Base-by-base conservation (phyloP, 2,329 filamentous ascomycete species). In the Diaporthe sp. region DNA sequence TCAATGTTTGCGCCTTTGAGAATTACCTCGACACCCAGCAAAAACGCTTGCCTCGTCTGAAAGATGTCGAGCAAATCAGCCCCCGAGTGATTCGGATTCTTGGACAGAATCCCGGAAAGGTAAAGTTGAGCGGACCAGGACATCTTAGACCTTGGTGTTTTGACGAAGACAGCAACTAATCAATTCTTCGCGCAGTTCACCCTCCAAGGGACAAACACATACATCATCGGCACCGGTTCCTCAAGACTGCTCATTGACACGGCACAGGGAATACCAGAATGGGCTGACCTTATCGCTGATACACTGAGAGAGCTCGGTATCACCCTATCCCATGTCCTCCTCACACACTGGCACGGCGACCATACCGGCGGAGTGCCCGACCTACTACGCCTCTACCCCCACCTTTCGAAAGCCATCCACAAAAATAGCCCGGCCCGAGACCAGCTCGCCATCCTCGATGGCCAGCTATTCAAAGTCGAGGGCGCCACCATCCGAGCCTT, bases 281-380 rank as follows among this genome's bases (percentile, higher is more conserved):
- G 93, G 93, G 79, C 80, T 0, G 79, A 81, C 0, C 59, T 84
- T 7, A 78, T 88, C 19, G 53, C 75, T 0, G 74, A 73, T 1
- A 82, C n/a, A n/a, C n/a, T n/a, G n/a, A n/a, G n/a, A n/a, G n/a
- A n/a, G n/a, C n/a, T n/a, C n/a, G n/a, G n/a, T n/a, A n/a, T 44
- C 42, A 44, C 42, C 12, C 2, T 89, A 0, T 85, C 84, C 0
- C 83, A 87, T 71, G 81, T 87, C 71, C 84, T 95, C 5, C 84
- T 95, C 17, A 94, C 93, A 0, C 94, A 95, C 81, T 94, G 93
- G 92, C 94, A 96, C 78, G 87, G 85, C 55, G 93, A 95, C 79
- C 94, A 96, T 79, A 88, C 91, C 6, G 87, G 89, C 19, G 94
- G 94, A 1, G 86, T 95, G 1, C 81, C 85, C 2, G 90, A 94